Base-by-base conservation (phyloP, 805 yeast species). In the Ogataea polymorpha region DNA sequence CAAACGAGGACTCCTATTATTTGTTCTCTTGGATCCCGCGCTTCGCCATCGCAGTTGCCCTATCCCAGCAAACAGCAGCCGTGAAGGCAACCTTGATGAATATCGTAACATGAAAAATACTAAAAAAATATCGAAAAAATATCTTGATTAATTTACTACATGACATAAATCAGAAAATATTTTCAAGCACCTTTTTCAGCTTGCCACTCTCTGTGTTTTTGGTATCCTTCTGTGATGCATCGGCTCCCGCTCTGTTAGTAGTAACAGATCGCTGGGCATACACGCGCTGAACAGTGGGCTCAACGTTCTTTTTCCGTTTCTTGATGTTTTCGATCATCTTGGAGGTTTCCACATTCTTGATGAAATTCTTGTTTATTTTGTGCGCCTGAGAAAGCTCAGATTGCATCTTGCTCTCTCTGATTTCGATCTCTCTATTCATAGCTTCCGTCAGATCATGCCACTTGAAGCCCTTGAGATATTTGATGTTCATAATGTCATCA, bases 391-490 rank as follows among this genome's bases (percentile, higher is more conserved):
- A 76, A 26, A 93, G 77, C 62, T 93, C 98, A 45, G 95, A 77
- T 48, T 89, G 82, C 56, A 91, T 70, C 65, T 86, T 89, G 38
- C 91, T 79, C 56, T 89, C 95, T 62, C 96, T 80, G 31, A 82
- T 74, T 62, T 90, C 96, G 49, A 84, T 82, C 65, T 93, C 98
- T 55, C 78, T 78, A 2, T 96, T 89, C 49, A 91, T 86, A 59
- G 91, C 96, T 59, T 85, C 95, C 3, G 97, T 90, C 59, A 93
- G 71, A 56, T 93, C 95, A 41, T 83, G 74, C 99, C 99, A 93
- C 59, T 93, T 93, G 74, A 91, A 93, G 2, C 91, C 89, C 8
- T 87, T 81, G 46, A 93, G 69, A 55, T 93, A 93, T 62, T 86
- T 91, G 45, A 91, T 80, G 60, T 89, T 93, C 69, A 95, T 72